phyloP scores from a whole-genome alignment of 352 stramenopile species.

The Phytophthora europaea region DNA sequence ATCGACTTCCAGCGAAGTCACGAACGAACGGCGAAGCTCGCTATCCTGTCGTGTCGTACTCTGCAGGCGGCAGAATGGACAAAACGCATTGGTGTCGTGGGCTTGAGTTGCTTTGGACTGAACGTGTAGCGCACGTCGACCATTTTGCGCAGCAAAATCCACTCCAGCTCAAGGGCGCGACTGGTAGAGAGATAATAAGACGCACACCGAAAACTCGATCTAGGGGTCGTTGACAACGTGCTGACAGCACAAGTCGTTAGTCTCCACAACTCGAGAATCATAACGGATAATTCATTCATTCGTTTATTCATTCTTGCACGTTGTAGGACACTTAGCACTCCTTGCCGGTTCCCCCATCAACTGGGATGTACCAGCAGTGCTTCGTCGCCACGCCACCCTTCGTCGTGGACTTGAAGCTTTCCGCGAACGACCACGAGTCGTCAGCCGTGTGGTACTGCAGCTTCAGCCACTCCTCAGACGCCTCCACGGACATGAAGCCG shows the following conservation, averaged over 20 bases:
- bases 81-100: slow-evolving; percentile 15
- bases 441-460: slow-evolving; percentile 76
- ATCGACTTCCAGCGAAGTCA: slow-evolving; percentile 30
- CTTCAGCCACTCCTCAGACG: slow-evolving; percentile 71
- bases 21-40: slow-evolving; percentile 22
- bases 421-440: slow-evolving; percentile 58
- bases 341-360: slow-evolving; percentile 45
- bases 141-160: slow-evolving; percentile 32
- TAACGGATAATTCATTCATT: slow-evolving; percentile 28
- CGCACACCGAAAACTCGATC: not conserved
- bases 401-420: slow-evolving; percentile 51
- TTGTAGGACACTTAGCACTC: slow-evolving; percentile 33
- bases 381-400: slow-evolving; percentile 60
- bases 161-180: slow-evolving; percentile 11
- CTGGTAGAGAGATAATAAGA: not conserved
- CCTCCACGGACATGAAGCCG: slow-evolving; percentile 68
- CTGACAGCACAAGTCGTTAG: no score
- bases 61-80: slow-evolving; percentile 22
- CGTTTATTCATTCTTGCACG: slow-evolving; percentile 12
- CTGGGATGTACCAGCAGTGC: slow-evolving; percentile 80
- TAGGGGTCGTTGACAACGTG: not conserved
- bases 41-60: slow-evolving; percentile 31
- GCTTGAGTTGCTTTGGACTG: slow-evolving; percentile 14
- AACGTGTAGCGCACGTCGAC: not conserved
- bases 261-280: not conserved